Evolutionary conservation across 176 grass and related monocot genomes (phyloP), one percentile per base, ranked within the genome.

Genomic region (Lolium rigidum): DNA sequence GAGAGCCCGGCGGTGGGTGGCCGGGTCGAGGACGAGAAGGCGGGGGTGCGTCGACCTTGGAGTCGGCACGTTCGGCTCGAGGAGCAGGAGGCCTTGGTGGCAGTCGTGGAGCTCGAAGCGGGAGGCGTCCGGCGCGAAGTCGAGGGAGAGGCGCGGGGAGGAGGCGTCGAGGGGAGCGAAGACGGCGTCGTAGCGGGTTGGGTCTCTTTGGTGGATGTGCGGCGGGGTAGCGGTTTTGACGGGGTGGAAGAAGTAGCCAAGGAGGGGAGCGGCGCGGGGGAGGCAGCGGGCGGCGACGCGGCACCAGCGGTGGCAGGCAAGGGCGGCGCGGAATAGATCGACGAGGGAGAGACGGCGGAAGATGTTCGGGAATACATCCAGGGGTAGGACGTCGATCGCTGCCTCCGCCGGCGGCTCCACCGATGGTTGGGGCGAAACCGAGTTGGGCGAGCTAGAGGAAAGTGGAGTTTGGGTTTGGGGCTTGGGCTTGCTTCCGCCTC

Each of bases 1-100:
- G 31, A 35, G 31, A 35, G 31, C 31, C 31, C 31, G 31, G 2
- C 31, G 31, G 31, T 35, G 31, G 31, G 31, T 35, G 31, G 31
- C 31, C 0, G 58, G 69, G 86, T 88, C 38, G 77, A 24, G 16
- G 61, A 68, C 61, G 60, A 83, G 80, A 48, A 88, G 17, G 62
- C 39, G 38, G 12, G 80, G 37, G 59, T 49, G 10, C 61, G 21
- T 22, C 11, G 7, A 35, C 20, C 16, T 37, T 10, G 20, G 49
- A 63, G 17, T 18, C 21, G 41, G 0, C 0, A 4, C 35, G 31
- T 14, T 7, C 0, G 41, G 71, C 38, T 77, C 38, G 37, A 88
- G 24, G 2, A 88, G 72, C 35, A 88, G 12, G 51, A 88, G 77
- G 39, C 74, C 85, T 14, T 74, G 85, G 67, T 64, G 67, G 14